Percentiles rank a stretch among this genome's conserved stretches.
phyloP scores from a whole-genome alignment of 805 yeast species.

The Tetrapisispora pingtungensis region DNA sequence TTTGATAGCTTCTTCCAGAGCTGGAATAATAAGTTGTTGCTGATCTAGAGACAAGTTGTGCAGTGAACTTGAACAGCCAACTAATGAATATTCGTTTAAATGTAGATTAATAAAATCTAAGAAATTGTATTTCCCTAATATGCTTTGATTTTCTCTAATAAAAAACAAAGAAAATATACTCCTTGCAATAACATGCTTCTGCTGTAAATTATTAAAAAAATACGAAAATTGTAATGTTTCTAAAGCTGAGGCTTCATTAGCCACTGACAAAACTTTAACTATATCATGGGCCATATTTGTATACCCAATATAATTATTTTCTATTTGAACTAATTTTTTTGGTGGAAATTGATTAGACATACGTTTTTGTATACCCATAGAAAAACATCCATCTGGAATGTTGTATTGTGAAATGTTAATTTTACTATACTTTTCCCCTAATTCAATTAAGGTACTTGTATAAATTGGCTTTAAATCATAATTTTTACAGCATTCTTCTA shows the following conservation, averaged over 20 bases:
- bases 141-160: conserved; percentile 49
- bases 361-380: conserved; percentile 39
- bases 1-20: conserved; percentile 37
- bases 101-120: conserved; percentile 32
- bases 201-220: conserved; percentile 28
- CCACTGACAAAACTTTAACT: conserved; percentile 27
- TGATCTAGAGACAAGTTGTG: conserved; percentile 1
- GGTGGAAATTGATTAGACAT: conserved; percentile 42
- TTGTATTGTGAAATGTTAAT: not conserved
- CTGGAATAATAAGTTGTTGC: conserved; percentile 7
- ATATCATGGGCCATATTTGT: conserved; percentile 32
- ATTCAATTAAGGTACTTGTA: conserved; percentile 9
- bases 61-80: conserved; percentile 7
- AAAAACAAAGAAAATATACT: conserved; percentile 54
- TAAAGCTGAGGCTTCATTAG: conserved; percentile 21
- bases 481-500: conserved; percentile 13
- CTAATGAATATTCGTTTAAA: conserved; percentile 32
- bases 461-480: conserved; percentile 10
- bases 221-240: conserved; percentile 28
- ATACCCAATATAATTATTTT: conserved; percentile 23
- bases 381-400: conserved; percentile 32
- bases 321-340: conserved; percentile 25
- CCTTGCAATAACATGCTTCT: conserved; percentile 41
- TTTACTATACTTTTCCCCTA: conserved; percentile 4
- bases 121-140: conserved; percentile 42